phyloP scores from a whole-genome alignment of 2,329 filamentous ascomycete species.

The Daldinia sp. region DNA sequence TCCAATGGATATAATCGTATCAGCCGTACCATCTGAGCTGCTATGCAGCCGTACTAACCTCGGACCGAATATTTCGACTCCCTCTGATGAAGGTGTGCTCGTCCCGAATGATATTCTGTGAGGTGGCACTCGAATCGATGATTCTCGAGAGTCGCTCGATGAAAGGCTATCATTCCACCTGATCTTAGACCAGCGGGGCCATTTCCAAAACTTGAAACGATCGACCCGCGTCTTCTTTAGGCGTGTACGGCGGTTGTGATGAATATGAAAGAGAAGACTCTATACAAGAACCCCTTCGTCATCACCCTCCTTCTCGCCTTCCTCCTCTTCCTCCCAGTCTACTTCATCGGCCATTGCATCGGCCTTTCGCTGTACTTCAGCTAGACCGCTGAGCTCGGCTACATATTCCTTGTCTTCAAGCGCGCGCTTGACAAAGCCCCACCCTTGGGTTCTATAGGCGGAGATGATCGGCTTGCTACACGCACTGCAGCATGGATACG shows the following conservation, averaged over 20 bases:
- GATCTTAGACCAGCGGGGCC: slow-evolving; percentile 43
- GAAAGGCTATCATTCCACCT: slow-evolving; percentile 37
- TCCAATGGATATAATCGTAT: slow-evolving; percentile 42
- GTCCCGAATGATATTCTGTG: slow-evolving; percentile 31
- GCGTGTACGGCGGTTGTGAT: slow-evolving; percentile 39
- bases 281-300: slow-evolving; percentile 53
- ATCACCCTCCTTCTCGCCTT: slow-evolving; percentile 50
- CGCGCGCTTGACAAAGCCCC: slow-evolving; percentile 81
- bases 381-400: slow-evolving; percentile 69
- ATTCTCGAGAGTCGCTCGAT: slow-evolving; percentile 22
- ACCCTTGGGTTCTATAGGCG: slow-evolving; percentile 75
- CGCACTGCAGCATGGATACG: slow-evolving; percentile 85
- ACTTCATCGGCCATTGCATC: slow-evolving; percentile 48
- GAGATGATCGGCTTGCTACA: slow-evolving; percentile 78
- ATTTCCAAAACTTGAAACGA: slow-evolving; percentile 48
- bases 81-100: slow-evolving; percentile 22
- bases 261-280: slow-evolving; percentile 43
- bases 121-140: slow-evolving; percentile 32
- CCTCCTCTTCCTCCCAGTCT: slow-evolving; percentile 53
- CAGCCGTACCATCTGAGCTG: slow-evolving; percentile 38
- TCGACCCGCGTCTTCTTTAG: slow-evolving; percentile 41
- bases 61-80: slow-evolving; percentile 41
- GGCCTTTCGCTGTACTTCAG: slow-evolving; percentile 52
- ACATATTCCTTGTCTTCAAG: slow-evolving; percentile 82
- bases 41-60: slow-evolving; percentile 36